These are phyloP conservation scores for Conidiobolus incongruus DNA, from an alignment of 371 early-diverging fungal genomes.

Conservation along the genomic window DNA sequence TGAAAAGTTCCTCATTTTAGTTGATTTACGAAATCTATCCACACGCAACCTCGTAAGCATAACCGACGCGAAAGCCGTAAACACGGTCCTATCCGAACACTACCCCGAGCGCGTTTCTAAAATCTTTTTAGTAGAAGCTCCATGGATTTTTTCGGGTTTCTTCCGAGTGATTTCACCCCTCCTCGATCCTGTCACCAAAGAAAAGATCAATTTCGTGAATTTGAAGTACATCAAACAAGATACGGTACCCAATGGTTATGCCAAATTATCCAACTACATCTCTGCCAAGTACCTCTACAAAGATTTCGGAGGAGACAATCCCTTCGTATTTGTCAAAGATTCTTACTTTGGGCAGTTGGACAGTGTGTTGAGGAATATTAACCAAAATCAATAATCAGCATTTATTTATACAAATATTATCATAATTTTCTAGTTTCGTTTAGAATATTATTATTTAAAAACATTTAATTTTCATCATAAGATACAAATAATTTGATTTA, in stretches of 20 bases:
- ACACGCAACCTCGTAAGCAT: slow-evolving; percentile 44
- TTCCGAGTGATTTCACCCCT: slow-evolving; percentile 65
- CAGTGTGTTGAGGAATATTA: too few relatives aligned
- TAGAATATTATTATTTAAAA: too few relatives aligned
- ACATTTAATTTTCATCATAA: too few relatives aligned
- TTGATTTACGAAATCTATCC: slow-evolving; percentile 55
- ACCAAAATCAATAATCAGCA: too few relatives aligned
- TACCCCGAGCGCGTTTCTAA: slow-evolving; percentile 63
- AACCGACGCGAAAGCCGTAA: slow-evolving; percentile 44
- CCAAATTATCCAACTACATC: background rate
- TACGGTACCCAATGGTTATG: background rate
- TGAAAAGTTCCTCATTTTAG: slow-evolving; percentile 41
- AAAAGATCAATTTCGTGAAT: slow-evolving; percentile 67
- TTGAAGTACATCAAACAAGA: slow-evolving; percentile 13
- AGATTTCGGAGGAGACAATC: background rate
- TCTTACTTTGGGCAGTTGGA: slow-evolving; percentile 2
- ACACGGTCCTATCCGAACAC: slow-evolving; percentile 54
- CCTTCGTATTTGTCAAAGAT: background rate
- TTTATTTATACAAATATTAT: too few relatives aligned
- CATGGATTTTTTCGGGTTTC: slow-evolving; percentile 67
- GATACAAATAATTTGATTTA: too few relatives aligned
- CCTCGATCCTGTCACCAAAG: slow-evolving; percentile 74
- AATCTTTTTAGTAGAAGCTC: slow-evolving; percentile 40
- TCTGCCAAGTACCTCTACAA: background rate
- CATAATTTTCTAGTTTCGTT: too few relatives aligned